Evolutionary conservation across 768 basidiomycete species (phyloP), one percentile per base, ranked within the genome.

Genomic region (Russula emetica): DNA sequence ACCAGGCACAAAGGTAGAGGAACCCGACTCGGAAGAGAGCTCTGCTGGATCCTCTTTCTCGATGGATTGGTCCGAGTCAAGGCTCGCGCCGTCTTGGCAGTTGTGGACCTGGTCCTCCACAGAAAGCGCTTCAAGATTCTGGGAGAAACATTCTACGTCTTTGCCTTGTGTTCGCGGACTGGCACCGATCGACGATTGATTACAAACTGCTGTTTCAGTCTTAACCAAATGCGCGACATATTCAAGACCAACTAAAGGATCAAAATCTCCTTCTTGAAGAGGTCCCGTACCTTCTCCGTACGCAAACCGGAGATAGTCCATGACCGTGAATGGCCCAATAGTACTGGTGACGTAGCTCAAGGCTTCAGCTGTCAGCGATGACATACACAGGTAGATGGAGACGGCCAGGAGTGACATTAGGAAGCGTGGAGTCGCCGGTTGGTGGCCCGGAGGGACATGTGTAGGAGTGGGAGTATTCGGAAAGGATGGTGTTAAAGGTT

Each of bases 341-440:
- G 90, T 89, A 60, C 78, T 81, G 45, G 94, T 76, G 32, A 96
- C 82, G 49, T 83, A 76, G 1, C 82, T 76, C n/a, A 95, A 78
- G 0, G 91, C 87, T 66, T 91, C 85, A 0, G 88, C 84, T 11
- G 89, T 84, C 22, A 94, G 73, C 5, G 84, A 79, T 0, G 91
- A 88, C 20, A 94, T 87, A 34, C 88, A 90, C 24, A 98, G 84
- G 73, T 92, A 97, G 24, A 91, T 82, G 1, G 92, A 81, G 16
- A 92, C 93, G 0, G 94, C 91, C 36, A 98, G 83, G 18, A 97
- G 80, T 5, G 93, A 94, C 16, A 94, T 79, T 7, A 97, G 82
- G 69, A 97, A 87, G 10, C 84, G 80, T 4, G 94, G 92, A 0
- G 87, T 84, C 0, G 87, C 90, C 0, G 86, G 86, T 53, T 95